A percentile compares a stretch with the other conserved stretches of the same genome.
Conservation (phyloP, 164 flowering plant species). For the Liquidambar formosana region DNA sequence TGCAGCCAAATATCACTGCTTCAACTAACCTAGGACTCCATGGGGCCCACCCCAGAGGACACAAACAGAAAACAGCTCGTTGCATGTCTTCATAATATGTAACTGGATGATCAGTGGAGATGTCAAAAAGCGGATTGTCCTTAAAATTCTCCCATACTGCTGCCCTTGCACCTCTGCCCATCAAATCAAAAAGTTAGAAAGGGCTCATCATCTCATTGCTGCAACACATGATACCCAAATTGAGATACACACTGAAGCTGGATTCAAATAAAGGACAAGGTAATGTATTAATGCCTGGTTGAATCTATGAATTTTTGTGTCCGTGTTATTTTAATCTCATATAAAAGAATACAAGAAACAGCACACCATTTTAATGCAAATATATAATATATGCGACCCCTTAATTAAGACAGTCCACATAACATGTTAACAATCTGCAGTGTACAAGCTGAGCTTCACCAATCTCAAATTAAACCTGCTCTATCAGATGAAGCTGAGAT, state of each 20-base stretch:
- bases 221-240: neutral
- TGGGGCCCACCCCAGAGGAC: slow-evolving; percentile 99
- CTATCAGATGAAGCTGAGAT: too few species aligned
- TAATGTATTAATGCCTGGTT: too few species aligned
- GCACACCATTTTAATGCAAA: too few species aligned
- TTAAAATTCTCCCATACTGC: slow-evolving; percentile 99
- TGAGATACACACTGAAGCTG: neutral
- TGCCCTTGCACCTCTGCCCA: slow-evolving; percentile 91
- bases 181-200: slow-evolving; percentile 8
- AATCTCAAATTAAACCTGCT: too few species aligned
- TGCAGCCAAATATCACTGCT: slow-evolving; percentile 94
- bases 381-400: too few species aligned
- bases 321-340: too few species aligned
- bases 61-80: slow-evolving; percentile 87
- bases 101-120: slow-evolving; percentile 93
- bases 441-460: too few species aligned
- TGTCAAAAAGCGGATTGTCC: slow-evolving; percentile 91
- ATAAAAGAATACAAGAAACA: too few species aligned
- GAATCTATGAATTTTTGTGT: too few species aligned
- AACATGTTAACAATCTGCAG: too few species aligned
- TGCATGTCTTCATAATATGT: slow-evolving; percentile 99
- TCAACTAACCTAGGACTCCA: slow-evolving; percentile 99
- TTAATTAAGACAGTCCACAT: too few species aligned
- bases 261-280: neutral
- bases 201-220: too few species aligned